Evolutionary conservation across 768 basidiomycete genomes (phyloP).

Genomic region (Xerocomellus intermedius): DNA sequence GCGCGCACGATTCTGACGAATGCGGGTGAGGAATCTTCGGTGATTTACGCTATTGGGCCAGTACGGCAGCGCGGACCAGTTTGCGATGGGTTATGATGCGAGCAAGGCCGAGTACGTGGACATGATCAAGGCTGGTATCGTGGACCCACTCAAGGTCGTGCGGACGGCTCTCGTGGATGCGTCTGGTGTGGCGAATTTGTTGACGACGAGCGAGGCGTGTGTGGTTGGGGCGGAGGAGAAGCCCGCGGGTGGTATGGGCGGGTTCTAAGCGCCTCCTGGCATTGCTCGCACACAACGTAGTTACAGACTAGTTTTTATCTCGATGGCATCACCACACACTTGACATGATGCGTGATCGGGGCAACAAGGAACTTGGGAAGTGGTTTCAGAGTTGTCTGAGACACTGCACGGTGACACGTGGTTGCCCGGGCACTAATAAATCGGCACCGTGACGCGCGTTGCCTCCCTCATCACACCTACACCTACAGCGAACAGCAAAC

Average conservation of each 20-base stretch:
- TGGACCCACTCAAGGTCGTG: slow-evolving; percentile 96
- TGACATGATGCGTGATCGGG: background rate
- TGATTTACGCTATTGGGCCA: slow-evolving; percentile 75
- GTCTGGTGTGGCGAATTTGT: slow-evolving; percentile 85
- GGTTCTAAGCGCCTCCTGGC: slow-evolving; percentile 35
- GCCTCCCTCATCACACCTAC: background rate
- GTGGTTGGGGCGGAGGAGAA: slow-evolving; percentile 91
- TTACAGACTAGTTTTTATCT: slow-evolving; percentile 8
- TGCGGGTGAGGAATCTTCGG: slow-evolving; percentile 91
- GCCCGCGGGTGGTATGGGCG: slow-evolving; percentile 63
- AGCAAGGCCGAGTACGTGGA: slow-evolving; percentile 90
- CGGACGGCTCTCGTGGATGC: slow-evolving; percentile 92
- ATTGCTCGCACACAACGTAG: slow-evolving; percentile 12
- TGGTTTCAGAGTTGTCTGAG: background rate
- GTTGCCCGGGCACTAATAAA: slow-evolving; percentile 1
- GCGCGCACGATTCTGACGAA: slow-evolving; percentile 88
- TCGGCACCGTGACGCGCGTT: background rate
- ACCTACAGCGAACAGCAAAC: too few species aligned
- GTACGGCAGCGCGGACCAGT: slow-evolving; percentile 74
- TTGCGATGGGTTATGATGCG: slow-evolving; percentile 88
- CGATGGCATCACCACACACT: slow-evolving; percentile 23
- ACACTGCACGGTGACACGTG: background rate
- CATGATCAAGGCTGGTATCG: slow-evolving; percentile 92
- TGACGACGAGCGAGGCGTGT: slow-evolving; percentile 91
- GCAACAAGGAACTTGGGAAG: background rate